Base-by-base conservation (phyloP, 2,329 filamentous ascomycete genomes). In the Arthrinium phaeospermum region DNA sequence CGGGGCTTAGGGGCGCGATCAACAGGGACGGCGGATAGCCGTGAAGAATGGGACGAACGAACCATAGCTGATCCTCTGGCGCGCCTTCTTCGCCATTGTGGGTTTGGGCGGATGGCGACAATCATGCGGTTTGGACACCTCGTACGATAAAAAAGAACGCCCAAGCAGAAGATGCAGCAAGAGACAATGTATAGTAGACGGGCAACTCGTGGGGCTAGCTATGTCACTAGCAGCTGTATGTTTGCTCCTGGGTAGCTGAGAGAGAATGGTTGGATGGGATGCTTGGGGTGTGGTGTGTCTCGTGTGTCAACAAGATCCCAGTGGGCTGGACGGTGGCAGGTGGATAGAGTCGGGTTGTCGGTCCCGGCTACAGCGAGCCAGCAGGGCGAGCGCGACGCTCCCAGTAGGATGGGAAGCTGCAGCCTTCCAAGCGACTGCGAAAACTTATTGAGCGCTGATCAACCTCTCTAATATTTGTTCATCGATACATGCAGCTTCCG, bases 1-100 rank as follows among this genome's bases (percentile, higher is more conserved):
- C 76, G 78, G 77, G 77, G 77, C 75, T 74, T 70, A 34, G 74
- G 73, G 67, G 69, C 72, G 72, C 71, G 74, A 73, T 72, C 73
- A 73, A 72, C 64, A 68, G 71, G 72, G 27, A 57, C 27, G 67
- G 67, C 19, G 67, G 53, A 57, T 71, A 67, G 72, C 61, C 64
- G 47, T 27, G 37, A 70, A 47, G 70, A 70, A 71, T 73, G 71
- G 71, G 71, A 83, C 87, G 77, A 64, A 64, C 57, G 57, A 81
- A 91, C 90, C 89, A 84, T 91, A 91, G 81, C 89, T 91, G 84
- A 91, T 90, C 83, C 89, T 88, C 83, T 91, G 89, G 80, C 87
- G 89, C 79, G 87, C 87, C 85, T 91, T 91, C 80, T 88, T 90
- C 83, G 89, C 88, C 89, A 91, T 91, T 75, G 75, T 80, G 79